Conservation (phyloP, 202 grass and related monocot genomes). For the Zizania palustris region DNA sequence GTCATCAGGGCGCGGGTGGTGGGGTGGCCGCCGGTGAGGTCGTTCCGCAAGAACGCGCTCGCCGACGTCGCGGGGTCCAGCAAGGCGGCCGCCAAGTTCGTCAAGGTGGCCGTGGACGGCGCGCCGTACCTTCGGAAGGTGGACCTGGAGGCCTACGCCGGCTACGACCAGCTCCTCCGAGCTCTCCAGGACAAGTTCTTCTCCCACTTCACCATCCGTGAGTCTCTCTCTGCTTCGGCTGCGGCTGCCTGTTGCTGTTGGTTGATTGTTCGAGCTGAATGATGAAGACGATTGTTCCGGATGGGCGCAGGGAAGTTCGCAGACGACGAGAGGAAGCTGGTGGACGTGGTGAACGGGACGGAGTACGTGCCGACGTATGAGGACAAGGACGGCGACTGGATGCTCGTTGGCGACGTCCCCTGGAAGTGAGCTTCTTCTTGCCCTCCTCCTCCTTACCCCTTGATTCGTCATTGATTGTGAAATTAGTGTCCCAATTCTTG, state of each 20-base stretch:
- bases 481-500: neutral
- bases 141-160: slow-evolving; percentile 67
- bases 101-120: slow-evolving; percentile 96
- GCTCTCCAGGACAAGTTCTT: slow-evolving; percentile 90
- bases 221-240: neutral
- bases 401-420: slow-evolving; percentile 96
- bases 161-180: slow-evolving; percentile 76
- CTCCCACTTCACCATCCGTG: slow-evolving; percentile 93
- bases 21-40: slow-evolving; percentile 96
- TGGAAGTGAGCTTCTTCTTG: slow-evolving; percentile 79
- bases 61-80: slow-evolving; percentile 48
- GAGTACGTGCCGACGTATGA: slow-evolving; percentile 98
- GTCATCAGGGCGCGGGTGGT: slow-evolving; percentile 70
- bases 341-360: slow-evolving; percentile 82
- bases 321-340: slow-evolving; percentile 85
- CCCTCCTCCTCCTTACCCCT: neutral
- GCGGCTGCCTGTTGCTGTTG: neutral
- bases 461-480: neutral
- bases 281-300: neutral
- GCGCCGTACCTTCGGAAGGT: slow-evolving; percentile 95
- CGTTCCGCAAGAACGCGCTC: slow-evolving; percentile 75
- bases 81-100: slow-evolving; percentile 63
- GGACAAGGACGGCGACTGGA: slow-evolving; percentile 99
- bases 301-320: slow-evolving; percentile 68
- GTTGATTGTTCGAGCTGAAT: slow-evolving; percentile 8